Evolutionary conservation across 805 yeast genomes (phyloP), one percentile per base, ranked within the genome.

Genomic region (Kazachstania africana): DNA sequence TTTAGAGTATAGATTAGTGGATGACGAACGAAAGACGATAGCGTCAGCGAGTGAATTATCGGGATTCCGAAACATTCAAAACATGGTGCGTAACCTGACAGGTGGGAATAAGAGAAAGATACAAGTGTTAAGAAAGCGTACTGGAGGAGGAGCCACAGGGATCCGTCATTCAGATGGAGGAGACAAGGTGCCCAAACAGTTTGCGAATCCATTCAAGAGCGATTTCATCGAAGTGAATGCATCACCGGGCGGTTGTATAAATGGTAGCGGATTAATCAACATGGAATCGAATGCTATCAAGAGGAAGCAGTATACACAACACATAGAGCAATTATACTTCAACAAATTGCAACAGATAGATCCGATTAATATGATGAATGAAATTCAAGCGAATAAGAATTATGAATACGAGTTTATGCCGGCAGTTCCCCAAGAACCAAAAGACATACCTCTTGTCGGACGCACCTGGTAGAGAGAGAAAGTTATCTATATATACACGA

Each of bases 141-240:
- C 8, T 23, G 10, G 6, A 19, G 69, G 15, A 39, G 18, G 16
- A 9, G 8, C 18, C 15, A 24, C 24, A 3, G 20, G 10, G 14
- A 16, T 16, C 6, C n/a, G n/a, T 14, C 21, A 21, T 4, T 19
- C 10, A 9, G 27, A 12, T 16, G 29, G 20, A n/a, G 19, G 15
- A 15, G 25, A 25, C 12, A 18, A 16, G 17, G 16, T 9, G n/a
- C 39, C 32, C 8, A 34, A 35, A 5, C 38, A 40, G 9, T 60
- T 43, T 2, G 75, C 75, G 0, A 87, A 81, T 36, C 79, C 88
- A 1, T 55, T 70, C 20, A 63, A 60, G 25, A 76, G 81, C 43
- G 91, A 83, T 39, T 82, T 79, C 43, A 81, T 88, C 5, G 98
- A 91, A 47, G 79, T 91, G 27, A 88, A 85, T 95, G 98, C 98